Base-by-base conservation (phyloP, 139 green algal species). In the Gonium pectorale region DNA sequence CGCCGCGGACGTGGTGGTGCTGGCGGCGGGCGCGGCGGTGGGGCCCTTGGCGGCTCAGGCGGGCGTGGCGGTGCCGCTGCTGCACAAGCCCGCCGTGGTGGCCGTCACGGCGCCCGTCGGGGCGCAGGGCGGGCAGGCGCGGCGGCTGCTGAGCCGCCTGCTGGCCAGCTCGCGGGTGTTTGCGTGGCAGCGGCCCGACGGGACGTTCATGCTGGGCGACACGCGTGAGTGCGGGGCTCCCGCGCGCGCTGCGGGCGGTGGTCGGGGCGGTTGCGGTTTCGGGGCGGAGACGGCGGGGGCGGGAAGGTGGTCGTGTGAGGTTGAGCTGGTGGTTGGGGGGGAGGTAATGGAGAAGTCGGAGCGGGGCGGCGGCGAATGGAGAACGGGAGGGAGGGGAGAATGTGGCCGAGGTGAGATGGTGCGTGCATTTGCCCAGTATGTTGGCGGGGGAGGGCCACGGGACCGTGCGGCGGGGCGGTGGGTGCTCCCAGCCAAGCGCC, bases 1-100 rank as follows among this genome's bases (percentile, higher is more conserved):
- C 54, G 5, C 38, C 0, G 73, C 73, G 9, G 73, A 81, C n/a
- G 73, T 81, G 73, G 73, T 81, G 73, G 73, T 81, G 73, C 52
- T 81, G 35, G 73, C 73, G 54, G 73, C 73, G 38, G 73, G 73
- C 13, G 38, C 38, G 24, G 37, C 35, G 17, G 17, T 21, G 5
- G 22, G 24, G 54, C 33, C 26, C 1, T 40, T 81, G 56, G 73
- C 73, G 54, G 73, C 73, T 2, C 19, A 35, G 3, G 73, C 46
- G 54, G 54, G 54, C 11, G 38, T 66, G 22, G 11, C 40, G 54
- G 46, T 81, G 38, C 73, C 73, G 37, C 37, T 81, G 73, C 54
- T 69, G 35, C 73, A 81, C 73, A 81, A 81, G 37, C 73, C 73
- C 26, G 73, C 73, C 0, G 73, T 81, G 37, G 37, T 38, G 24